phyloP scores from a whole-genome alignment of 495 filamentous ascomycete species.

The Penicillium manginii region DNA sequence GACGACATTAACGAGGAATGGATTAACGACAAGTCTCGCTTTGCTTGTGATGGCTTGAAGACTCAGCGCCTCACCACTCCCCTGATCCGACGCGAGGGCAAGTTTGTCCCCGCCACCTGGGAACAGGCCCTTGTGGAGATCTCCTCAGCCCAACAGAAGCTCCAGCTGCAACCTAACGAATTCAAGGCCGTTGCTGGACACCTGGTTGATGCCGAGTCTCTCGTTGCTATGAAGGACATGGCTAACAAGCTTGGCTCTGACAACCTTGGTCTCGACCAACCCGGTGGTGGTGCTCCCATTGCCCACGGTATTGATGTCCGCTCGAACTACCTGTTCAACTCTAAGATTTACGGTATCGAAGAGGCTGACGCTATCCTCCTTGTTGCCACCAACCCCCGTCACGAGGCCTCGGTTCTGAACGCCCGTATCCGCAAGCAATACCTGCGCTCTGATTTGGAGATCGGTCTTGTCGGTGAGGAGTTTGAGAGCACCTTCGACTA shows the following conservation, averaged over 20 bases:
- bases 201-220: conserved; percentile 84
- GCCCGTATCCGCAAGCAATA: conserved; percentile 97
- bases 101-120: conserved; percentile 90
- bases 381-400: conserved; percentile 90
- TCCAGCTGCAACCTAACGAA: conserved; percentile 83
- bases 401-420: conserved; percentile 93
- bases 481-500: conserved; percentile 95
- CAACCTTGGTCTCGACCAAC: conserved; percentile 91
- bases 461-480: conserved; percentile 87
- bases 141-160: conserved; percentile 69
- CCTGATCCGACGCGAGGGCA: conserved; percentile 81
- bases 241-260: conserved; percentile 95
- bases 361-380: conserved; percentile 91
- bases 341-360: conserved; percentile 88
- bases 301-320: conserved; percentile 94
- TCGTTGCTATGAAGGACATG: conserved; percentile 96
- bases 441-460: conserved; percentile 89
- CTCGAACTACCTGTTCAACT: conserved; percentile 96
- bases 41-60: conserved; percentile 96
- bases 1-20: conserved; percentile 99
- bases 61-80: conserved; percentile 93
- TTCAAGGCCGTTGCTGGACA: conserved; percentile 95
- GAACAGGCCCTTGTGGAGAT: conserved; percentile 91
- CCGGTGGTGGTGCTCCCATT: conserved; percentile 77
- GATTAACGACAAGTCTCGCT: conserved; percentile 98